Evolutionary conservation across 164 flowering plant species (phyloP).

Genomic region (Tetrastigma voinierianum): DNA sequence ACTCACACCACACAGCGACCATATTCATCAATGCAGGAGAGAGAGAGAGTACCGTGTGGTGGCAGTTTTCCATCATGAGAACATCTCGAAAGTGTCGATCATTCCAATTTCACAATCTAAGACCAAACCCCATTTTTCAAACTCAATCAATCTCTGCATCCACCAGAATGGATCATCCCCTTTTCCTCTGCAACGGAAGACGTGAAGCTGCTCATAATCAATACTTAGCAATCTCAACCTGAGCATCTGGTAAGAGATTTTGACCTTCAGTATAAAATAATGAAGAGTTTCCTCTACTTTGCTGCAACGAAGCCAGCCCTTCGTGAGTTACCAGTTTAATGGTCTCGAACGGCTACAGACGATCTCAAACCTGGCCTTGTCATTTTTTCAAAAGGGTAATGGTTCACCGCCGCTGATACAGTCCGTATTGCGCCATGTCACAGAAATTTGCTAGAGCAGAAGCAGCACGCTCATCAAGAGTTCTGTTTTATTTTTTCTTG

Average conservation of each 20-base stretch:
- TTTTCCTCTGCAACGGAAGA: conserved; percentile 69
- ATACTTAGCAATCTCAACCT: conserved; percentile 70
- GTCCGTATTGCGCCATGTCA: conserved; percentile 83
- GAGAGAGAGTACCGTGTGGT: conserved; percentile 71
- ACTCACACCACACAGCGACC: not conserved
- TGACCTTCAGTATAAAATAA: conserved; percentile 94
- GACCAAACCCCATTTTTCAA: conserved; percentile 43
- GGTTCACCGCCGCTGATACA: conserved; percentile 92
- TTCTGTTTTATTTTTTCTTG: conserved; percentile 81
- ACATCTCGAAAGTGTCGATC: conserved; percentile 89
- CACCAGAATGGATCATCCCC: conserved; percentile 76
- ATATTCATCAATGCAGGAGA: not conserved
- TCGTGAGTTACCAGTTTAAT: conserved; percentile 81
- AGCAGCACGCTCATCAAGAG: conserved; percentile 78
- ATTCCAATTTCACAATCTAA: conserved; percentile 84
- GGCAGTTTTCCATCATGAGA: conserved; percentile 71
- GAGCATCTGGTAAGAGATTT: conserved; percentile 59
- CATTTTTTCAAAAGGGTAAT: conserved; percentile 95
- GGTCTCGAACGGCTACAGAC: no score
- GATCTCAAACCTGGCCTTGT: conserved; percentile 92
- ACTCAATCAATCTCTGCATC: conserved; percentile 85
- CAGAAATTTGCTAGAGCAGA: conserved; percentile 84
- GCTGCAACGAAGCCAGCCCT: conserved; percentile 53
- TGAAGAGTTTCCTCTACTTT: conserved; percentile 56
- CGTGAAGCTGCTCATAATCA: conserved; percentile 68